Base-by-base conservation (phyloP, 2,329 filamentous ascomycete species). In the Ophiostoma australiae region DNA sequence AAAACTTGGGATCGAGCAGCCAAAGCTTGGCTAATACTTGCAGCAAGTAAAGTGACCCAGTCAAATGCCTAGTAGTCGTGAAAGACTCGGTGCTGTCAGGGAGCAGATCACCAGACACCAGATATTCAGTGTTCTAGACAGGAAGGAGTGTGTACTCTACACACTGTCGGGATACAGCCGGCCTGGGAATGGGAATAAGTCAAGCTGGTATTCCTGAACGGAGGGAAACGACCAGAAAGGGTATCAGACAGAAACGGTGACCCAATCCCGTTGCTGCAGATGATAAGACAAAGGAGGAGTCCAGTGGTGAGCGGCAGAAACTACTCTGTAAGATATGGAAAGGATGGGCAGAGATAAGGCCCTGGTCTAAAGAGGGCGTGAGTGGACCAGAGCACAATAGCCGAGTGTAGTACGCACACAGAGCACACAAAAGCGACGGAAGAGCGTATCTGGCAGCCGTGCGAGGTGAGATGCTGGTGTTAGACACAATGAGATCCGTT, bases 311-410 rank as follows among this genome's bases (percentile, higher is more conserved):
- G 44, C 35, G 17, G 33, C 17, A 48, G 44, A 33, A 27, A 27
- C 39, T 69, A 31, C 27, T 31, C 27, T 31, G 27, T 31, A 44
- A 31, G 61, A 52, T 27, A 41, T 31, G 41, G 37, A 55, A 35
- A 39, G 27, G 44, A 68, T 65, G 66, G 69, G 67, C 48, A 70
- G 37, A 72, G 71, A 72, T 72, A 72, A 72, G 71, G 71, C 39
- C 70, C 63, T 61, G 69, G 65, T 37, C 65, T 58, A 68, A 66
- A 44, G 70, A 41, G 27, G 52, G 23, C 33, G 55, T 69, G 67
- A 71, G 70, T 71, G 70, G 70, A 37, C 33, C 70, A 67, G 15
- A 69, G 52, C 13, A 33, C 67, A 55, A 67, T 63, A 63, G 58
- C 27, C 58, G 58, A 33, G 27, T 63, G 58, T 63, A 1, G 58